Evolutionary conservation across 306 rosid species (phyloP).

Genomic region (Mucuna pruriens): DNA sequence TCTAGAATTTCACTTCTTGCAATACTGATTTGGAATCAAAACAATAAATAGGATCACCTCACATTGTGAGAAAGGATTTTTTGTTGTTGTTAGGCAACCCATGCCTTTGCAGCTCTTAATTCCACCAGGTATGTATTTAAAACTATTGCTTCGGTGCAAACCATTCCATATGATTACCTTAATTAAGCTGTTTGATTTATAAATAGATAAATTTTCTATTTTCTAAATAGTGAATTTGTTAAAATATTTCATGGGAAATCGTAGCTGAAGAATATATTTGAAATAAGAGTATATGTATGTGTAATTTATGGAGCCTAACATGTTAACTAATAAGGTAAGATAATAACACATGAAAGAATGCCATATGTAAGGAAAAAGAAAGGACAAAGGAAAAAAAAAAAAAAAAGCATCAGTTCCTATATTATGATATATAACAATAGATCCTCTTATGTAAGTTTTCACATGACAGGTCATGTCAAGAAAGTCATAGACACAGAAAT

Average conservation of each 20-base stretch:
- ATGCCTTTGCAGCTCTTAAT: neutral
- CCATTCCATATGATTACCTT: neutral
- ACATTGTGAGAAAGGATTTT: neutral
- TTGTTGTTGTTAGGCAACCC: neutral
- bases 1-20: neutral
- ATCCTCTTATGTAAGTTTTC: neutral
- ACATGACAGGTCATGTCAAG: neutral
- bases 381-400: neutral
- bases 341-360: too few relatives aligned
- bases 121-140: neutral
- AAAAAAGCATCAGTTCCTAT: neutral
- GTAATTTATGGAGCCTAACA: neutral
- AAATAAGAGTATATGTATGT: neutral
- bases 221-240: too few relatives aligned
- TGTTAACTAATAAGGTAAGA: neutral
- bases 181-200: neutral
- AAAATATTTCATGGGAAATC: too few relatives aligned
- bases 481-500: neutral
- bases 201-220: neutral
- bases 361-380: too few relatives aligned
- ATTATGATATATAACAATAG: neutral
- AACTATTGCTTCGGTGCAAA: neutral
- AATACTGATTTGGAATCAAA: neutral
- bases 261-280: neutral
- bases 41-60: neutral